Evolutionary conservation across 2,329 filamentous ascomycete genomes (phyloP).

Genomic region (Herpotrichia juniperi): DNA sequence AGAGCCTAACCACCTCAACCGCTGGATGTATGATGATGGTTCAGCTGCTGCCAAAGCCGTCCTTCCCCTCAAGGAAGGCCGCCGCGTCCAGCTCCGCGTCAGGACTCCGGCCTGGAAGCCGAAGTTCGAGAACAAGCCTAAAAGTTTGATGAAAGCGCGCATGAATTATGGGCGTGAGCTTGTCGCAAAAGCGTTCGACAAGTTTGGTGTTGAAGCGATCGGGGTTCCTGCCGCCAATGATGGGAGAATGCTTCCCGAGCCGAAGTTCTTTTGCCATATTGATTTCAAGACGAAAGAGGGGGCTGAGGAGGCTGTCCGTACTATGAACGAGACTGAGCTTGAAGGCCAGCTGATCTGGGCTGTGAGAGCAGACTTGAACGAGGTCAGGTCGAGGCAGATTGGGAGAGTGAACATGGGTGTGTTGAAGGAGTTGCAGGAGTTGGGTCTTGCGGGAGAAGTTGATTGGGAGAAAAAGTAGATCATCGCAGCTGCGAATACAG

Average conservation of each 20-base stretch:
- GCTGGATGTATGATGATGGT: not conserved
- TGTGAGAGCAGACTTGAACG: not conserved
- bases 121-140: not conserved
- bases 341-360: not conserved
- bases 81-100: not conserved
- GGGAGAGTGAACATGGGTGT: not conserved
- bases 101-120: not conserved
- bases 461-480: not conserved
- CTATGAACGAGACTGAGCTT: not conserved
- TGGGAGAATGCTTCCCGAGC: not conserved
- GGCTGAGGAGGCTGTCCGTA: not conserved
- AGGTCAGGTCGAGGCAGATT: not conserved
- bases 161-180: not conserved
- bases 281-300: slow-evolving; percentile 1
- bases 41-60: not conserved
- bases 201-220: not conserved
- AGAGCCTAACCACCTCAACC: not conserved
- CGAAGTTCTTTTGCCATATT: not conserved
- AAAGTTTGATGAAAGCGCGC: not conserved
- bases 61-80: not conserved
- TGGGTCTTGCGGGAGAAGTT: not conserved
- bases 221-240: not conserved
- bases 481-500: not conserved
- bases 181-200: not conserved
- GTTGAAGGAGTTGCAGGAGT: not conserved